Conservation (phyloP, 1,139 yeast species). For the Hanseniaspora sp. region DNA sequence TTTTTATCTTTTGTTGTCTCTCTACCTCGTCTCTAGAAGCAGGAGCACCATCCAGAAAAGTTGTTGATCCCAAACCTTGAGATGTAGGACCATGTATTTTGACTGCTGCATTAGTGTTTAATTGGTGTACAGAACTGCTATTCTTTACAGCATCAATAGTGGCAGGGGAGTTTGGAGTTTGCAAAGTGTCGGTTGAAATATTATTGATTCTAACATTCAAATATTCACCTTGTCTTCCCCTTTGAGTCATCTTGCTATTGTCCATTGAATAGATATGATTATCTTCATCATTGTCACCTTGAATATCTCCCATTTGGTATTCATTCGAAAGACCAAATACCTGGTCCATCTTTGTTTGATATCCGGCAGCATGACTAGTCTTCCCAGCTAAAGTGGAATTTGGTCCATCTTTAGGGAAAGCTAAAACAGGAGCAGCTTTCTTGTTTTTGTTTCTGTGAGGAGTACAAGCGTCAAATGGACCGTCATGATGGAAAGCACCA, state of each 20-base stretch:
- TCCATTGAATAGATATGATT: conserved; percentile 19
- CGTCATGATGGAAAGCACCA: conserved; percentile 95
- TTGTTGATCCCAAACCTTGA: conserved; percentile 80
- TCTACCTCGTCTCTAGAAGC: conserved; percentile 49
- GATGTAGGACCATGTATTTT: conserved; percentile 75
- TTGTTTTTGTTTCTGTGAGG: conserved; percentile 83
- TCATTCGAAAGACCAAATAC: conserved; percentile 22
- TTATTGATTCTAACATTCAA: not conserved
- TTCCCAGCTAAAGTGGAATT: conserved; percentile 72
- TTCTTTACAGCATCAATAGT: conserved; percentile 36
- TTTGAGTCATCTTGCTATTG: conserved; percentile 4
- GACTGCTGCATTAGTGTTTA: conserved; percentile 61
- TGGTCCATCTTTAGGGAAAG: conserved; percentile 92
- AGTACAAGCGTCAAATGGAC: conserved; percentile 96
- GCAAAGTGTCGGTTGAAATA: not conserved
- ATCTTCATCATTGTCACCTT: conserved; percentile 17
- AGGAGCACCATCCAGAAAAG: conserved; percentile 93
- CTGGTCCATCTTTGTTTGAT: conserved; percentile 28
- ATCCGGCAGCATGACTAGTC: conserved; percentile 18
- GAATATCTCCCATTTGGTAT: not conserved
- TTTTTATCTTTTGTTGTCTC: conserved; percentile 25
- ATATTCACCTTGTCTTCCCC: conserved; percentile 12
- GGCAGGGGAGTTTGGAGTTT: conserved; percentile 8
- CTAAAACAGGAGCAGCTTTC: conserved; percentile 82
- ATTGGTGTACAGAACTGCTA: conserved; percentile 42